Percentiles rank a stretch among this genome's conserved stretches.
Conservation (phyloP, 441 rosid species). For the Gossypium trilobum region DNA sequence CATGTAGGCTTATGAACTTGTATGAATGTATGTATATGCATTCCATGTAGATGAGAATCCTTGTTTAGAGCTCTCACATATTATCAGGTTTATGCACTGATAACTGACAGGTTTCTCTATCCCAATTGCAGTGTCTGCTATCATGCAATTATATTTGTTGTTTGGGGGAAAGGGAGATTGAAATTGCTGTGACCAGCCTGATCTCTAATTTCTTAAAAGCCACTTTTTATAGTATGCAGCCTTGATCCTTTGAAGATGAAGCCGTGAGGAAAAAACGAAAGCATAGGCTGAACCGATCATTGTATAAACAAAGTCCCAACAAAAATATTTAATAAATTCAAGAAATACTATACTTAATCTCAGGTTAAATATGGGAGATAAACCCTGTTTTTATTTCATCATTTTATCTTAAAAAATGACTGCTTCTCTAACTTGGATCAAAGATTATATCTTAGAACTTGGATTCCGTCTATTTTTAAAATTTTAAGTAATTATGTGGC, state of each 20-base stretch:
- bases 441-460: too few relatives aligned
- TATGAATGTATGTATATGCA: neutral
- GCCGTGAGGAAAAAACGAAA: neutral
- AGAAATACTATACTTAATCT: neutral
- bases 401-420: neutral
- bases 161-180: neutral
- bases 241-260: conserved; percentile 29
- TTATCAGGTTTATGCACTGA: neutral
- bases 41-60: neutral
- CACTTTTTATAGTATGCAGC: conserved; percentile 6
- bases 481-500: too few relatives aligned
- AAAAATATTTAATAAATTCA: neutral
- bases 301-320: neutral
- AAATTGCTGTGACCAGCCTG: neutral
- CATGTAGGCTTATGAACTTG: neutral
- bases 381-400: neutral
- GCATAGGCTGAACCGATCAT: neutral
- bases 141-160: neutral
- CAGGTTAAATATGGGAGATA: neutral
- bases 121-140: neutral
- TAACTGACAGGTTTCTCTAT: neutral
- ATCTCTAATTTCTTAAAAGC: neutral
- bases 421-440: neutral
- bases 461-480: too few relatives aligned
- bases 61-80: neutral